A percentile compares a stretch with the other conserved stretches of the same genome.
Conservation (phyloP, 2,329 filamentous ascomycete species). For the Pseudocercospora cruenta region DNA sequence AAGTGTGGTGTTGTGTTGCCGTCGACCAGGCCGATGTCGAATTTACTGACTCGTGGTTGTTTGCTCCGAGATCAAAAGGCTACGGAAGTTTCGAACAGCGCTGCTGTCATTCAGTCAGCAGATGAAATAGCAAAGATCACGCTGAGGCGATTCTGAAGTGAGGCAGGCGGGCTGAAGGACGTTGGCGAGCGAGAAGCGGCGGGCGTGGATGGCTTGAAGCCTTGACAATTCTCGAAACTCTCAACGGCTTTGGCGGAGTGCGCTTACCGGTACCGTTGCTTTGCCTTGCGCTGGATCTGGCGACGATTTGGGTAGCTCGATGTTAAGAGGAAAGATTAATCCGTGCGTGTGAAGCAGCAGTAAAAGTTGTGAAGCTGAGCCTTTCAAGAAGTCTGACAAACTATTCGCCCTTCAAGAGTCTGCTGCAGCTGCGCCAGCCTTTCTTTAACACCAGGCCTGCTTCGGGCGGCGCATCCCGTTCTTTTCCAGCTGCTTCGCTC, state of each 20-base stretch:
- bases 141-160: background rate
- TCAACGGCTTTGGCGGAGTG: constrained; percentile 1
- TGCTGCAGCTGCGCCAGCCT: too few relatives aligned
- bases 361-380: too few relatives aligned
- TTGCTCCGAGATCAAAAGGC: background rate
- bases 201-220: background rate
- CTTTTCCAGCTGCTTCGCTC: background rate
- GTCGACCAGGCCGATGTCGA: constrained; percentile 21
- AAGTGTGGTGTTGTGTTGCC: constrained; percentile 6
- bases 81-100: background rate
- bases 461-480: too few relatives aligned
- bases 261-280: constrained; percentile 1
- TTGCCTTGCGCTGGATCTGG: constrained; percentile 1
- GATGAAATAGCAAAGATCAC: background rate
- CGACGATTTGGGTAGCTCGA: background rate
- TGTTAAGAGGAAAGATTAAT: background rate
- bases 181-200: constrained; percentile 4
- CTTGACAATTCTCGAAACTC: constrained; percentile 2
- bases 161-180: background rate
- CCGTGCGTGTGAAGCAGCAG: too few relatives aligned
- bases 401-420: background rate
- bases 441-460: too few relatives aligned
- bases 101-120: background rate
- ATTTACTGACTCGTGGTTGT: constrained; percentile 4
- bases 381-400: background rate